Percentiles rank a stretch among this genome's conserved stretches.
Evolutionary conservation across 257 asterid genomes (phyloP).

Genomic region (Voacanga thouarsii): DNA sequence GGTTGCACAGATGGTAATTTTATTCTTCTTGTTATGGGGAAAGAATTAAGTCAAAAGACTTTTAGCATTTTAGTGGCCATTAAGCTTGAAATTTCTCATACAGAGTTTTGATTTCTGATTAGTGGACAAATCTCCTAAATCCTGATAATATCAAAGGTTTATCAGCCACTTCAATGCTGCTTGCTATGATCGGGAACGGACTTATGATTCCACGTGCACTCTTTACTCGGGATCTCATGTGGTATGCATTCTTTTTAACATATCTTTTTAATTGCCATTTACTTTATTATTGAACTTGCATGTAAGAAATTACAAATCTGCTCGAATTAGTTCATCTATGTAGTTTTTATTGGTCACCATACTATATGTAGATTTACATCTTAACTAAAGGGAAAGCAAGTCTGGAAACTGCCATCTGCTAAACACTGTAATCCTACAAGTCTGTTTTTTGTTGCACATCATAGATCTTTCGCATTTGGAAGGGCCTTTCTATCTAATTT

Average conservation of each 20-base stretch:
- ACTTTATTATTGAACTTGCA: slow-evolving; percentile 1
- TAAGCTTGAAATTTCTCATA: slow-evolving; percentile 22
- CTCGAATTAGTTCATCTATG: neutral
- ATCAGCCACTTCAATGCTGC: slow-evolving; percentile 89
- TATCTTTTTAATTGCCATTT: neutral
- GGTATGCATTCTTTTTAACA: slow-evolving; percentile 41
- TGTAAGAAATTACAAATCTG: neutral
- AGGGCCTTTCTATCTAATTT: too few relatives aligned
- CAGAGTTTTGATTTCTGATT: slow-evolving; percentile 20
- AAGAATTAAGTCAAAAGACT: neutral
- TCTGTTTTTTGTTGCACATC: neutral
- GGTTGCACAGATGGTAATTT: slow-evolving; percentile 75
- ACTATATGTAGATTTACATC: neutral
- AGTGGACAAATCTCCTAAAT: slow-evolving; percentile 90
- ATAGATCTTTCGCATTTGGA: neutral
- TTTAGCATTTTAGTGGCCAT: slow-evolving; percentile 1
- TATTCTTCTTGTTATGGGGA: neutral
- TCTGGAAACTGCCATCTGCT: neutral
- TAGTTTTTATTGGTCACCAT: neutral
- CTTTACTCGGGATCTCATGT: slow-evolving; percentile 84
- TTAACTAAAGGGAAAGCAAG: neutral
- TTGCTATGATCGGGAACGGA: slow-evolving; percentile 92
- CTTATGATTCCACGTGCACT: slow-evolving; percentile 94
- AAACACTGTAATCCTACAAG: neutral
- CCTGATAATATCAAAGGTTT: slow-evolving; percentile 86